Evolutionary conservation across 495 filamentous ascomycete genomes (phyloP).

Genomic region (Aspergillus carlsbadensis): DNA sequence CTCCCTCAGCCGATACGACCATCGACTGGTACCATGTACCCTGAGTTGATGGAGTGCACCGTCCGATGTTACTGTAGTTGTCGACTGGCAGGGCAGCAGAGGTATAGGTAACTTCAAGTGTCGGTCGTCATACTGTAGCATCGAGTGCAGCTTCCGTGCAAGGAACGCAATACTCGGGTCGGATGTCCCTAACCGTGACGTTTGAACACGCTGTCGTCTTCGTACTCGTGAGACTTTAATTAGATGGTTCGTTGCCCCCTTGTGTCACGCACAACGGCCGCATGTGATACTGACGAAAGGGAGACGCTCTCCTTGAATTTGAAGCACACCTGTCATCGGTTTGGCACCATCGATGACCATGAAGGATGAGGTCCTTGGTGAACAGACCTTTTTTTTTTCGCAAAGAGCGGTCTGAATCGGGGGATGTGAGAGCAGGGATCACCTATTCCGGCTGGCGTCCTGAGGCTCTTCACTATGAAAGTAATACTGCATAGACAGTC

Average conservation of each 20-base stretch:
- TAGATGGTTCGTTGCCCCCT: not conserved
- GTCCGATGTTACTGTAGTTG: constrained; percentile 6
- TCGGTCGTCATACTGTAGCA: constrained; percentile 8
- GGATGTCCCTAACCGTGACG: not conserved
- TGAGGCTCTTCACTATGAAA: too few relatives aligned
- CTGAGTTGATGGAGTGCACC: not conserved
- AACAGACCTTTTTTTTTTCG: too few relatives aligned
- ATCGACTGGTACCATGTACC: not conserved
- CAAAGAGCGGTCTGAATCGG: too few relatives aligned
- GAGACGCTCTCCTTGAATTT: not conserved
- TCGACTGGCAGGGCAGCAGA: not conserved
- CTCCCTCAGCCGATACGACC: not conserved
- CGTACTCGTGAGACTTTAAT: not conserved
- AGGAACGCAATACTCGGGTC: not conserved
- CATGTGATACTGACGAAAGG: not conserved
- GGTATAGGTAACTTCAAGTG: constrained; percentile 2
- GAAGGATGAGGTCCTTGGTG: too few relatives aligned
- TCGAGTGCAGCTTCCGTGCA: not conserved
- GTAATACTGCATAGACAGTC: too few relatives aligned
- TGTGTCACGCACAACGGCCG: not conserved
- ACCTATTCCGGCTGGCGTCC: too few relatives aligned
- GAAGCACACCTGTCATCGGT: not conserved
- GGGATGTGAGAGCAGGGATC: too few relatives aligned
- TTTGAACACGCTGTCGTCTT: not conserved
- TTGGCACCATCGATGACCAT: too few relatives aligned